Evolutionary conservation across 1,284 basidiomycete genomes (phyloP).

Genomic region (Cystobasidiaceae sp.): DNA sequence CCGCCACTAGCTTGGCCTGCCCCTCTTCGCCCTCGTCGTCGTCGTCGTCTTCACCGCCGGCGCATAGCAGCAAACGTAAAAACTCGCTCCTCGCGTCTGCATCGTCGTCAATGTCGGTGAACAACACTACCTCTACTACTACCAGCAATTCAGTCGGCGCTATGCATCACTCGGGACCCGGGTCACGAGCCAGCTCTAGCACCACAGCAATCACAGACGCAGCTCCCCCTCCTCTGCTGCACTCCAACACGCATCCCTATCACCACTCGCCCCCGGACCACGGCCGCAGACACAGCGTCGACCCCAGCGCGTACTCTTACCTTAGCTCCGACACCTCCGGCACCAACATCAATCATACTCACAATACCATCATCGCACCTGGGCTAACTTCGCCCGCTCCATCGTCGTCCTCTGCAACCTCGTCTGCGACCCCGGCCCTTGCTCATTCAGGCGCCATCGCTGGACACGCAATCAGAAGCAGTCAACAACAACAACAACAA

Average conservation of each 20-base stretch:
- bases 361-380: background rate
- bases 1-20: background rate
- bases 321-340: background rate
- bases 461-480: too few relatives aligned
- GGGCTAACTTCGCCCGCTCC: background rate
- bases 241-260: too few relatives aligned
- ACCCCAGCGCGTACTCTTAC: constrained; percentile 8
- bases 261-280: background rate
- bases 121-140: too few relatives aligned
- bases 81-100: too few relatives aligned
- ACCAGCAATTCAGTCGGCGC: too few relatives aligned
- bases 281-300: constrained; percentile 13
- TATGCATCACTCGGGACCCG: too few relatives aligned
- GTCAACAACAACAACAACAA: background rate
- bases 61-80: too few relatives aligned
- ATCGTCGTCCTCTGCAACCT: background rate
- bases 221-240: background rate
- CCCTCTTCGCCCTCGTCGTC: background rate
- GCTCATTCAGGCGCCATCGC: background rate
- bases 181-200: background rate
- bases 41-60: too few relatives aligned
- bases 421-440: background rate
- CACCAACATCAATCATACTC: background rate
- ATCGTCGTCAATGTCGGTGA: too few relatives aligned
- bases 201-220: background rate